Evolutionary conservation across 345 rosid genomes (phyloP).

Genomic region (Limnanthes douglasii): DNA sequence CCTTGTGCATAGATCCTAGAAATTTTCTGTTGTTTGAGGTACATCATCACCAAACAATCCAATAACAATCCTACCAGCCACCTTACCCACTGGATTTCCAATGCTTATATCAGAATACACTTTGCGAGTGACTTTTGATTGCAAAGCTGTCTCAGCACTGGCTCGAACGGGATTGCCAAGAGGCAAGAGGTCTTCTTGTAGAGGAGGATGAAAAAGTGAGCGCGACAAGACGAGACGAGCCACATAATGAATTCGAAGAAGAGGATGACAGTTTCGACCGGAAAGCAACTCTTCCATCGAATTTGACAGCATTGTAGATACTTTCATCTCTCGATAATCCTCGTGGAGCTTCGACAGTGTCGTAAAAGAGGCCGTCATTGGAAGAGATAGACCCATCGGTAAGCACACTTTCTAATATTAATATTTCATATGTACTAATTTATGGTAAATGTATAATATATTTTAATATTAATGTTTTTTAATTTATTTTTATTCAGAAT

Average conservation of each 20-base stretch:
- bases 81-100: slow-evolving; percentile 85
- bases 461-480: no score
- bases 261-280: slow-evolving; percentile 17
- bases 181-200: slow-evolving; percentile 18
- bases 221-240: slow-evolving; percentile 23
- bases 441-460: no score
- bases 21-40: slow-evolving; percentile 89
- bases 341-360: slow-evolving; percentile 31
- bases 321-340: slow-evolving; percentile 15
- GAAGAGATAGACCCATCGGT: no score
- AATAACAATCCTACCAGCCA: slow-evolving; percentile 77
- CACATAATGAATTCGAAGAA: slow-evolving; percentile 20
- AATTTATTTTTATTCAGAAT: no score
- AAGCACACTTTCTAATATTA: no score
- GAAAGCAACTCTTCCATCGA: slow-evolving; percentile 10
- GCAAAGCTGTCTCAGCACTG: slow-evolving; percentile 41
- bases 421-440: no score
- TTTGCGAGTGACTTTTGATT: slow-evolving; percentile 77
- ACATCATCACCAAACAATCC: slow-evolving; percentile 95
- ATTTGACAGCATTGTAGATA: slow-evolving; percentile 9
- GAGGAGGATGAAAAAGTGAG: slow-evolving; percentile 18
- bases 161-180: slow-evolving; percentile 54
- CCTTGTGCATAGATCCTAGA: slow-evolving; percentile 93
- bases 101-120: slow-evolving; percentile 88
- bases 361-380: slow-evolving; percentile 44